phyloP scores from a whole-genome alignment of 2,329 filamentous ascomycete species.

The Chrysosphaeria jannelii region DNA sequence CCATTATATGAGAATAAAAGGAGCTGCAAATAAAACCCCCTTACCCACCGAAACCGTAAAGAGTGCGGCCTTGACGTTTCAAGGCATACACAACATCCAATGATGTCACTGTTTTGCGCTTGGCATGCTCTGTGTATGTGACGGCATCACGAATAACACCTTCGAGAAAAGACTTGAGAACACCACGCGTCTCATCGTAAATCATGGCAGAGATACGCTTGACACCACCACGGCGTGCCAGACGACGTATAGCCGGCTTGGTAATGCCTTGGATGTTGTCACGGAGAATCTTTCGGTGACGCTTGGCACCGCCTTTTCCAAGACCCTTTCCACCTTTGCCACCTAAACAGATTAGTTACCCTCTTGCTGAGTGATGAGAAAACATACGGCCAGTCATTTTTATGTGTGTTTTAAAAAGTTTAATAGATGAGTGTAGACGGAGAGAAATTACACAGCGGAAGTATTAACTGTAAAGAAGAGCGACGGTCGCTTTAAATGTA shows the following conservation, averaged over 20 bases:
- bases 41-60: slow-evolving; percentile 81
- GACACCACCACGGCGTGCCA: slow-evolving; percentile 96
- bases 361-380: not conserved
- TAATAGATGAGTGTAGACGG: too few species aligned
- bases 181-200: slow-evolving; percentile 51
- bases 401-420: slow-evolving; percentile 3
- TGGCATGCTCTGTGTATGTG: slow-evolving; percentile 55
- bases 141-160: slow-evolving; percentile 48
- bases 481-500: too few species aligned
- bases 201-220: slow-evolving; percentile 96
- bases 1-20: too few species aligned
- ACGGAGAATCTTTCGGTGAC: slow-evolving; percentile 95
- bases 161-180: slow-evolving; percentile 53
- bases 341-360: slow-evolving; percentile 17
- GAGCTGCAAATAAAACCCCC: too few species aligned
- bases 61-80: slow-evolving; percentile 42
- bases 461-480: too few species aligned
- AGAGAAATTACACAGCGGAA: too few species aligned
- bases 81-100: slow-evolving; percentile 37
- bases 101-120: slow-evolving; percentile 51
- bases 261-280: slow-evolving; percentile 99
- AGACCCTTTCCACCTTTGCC: slow-evolving; percentile 94
- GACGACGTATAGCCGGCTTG: slow-evolving; percentile 94
- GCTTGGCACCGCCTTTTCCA: slow-evolving; percentile 95
- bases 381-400: slow-evolving; percentile 7